Percentiles rank a stretch among this genome's conserved stretches.
Evolutionary conservation across 1,139 yeast species (phyloP).

Genomic region (Spathaspora jeffriesii): DNA sequence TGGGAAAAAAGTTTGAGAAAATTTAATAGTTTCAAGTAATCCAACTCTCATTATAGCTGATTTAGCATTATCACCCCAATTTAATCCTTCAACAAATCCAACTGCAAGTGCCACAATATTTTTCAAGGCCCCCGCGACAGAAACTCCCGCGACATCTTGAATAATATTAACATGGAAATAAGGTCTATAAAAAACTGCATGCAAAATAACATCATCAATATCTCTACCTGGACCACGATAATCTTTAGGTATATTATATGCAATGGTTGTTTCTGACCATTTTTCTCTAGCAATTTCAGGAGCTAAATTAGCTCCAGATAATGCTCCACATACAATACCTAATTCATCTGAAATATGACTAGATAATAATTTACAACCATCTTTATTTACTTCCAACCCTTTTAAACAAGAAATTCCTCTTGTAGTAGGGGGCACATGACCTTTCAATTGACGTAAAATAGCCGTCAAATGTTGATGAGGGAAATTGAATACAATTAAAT

Average conservation of each 20-base stretch:
- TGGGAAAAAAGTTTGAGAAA: slow-evolving; percentile 43
- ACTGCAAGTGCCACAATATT: slow-evolving; percentile 50
- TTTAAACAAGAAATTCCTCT: slow-evolving; percentile 50
- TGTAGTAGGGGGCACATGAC: slow-evolving; percentile 36
- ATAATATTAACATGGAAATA: slow-evolving; percentile 51
- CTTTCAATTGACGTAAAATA: slow-evolving; percentile 38
- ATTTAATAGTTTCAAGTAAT: slow-evolving; percentile 42
- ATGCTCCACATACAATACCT: slow-evolving; percentile 47
- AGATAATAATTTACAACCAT: slow-evolving; percentile 46
- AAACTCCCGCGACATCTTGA: slow-evolving; percentile 49
- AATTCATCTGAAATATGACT: slow-evolving; percentile 44
- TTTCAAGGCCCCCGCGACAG: slow-evolving; percentile 53
- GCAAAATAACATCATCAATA: slow-evolving; percentile 40
- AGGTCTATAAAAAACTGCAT: slow-evolving; percentile 47
- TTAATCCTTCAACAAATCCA: slow-evolving; percentile 50
- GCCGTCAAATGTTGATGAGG: slow-evolving; percentile 50
- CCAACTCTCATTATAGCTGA: slow-evolving; percentile 53
- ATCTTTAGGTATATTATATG: slow-evolving; percentile 41
- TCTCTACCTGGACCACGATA: slow-evolving; percentile 43
- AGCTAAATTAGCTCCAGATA: slow-evolving; percentile 51
- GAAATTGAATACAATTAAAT: slow-evolving; percentile 46
- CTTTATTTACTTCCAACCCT: slow-evolving; percentile 47
- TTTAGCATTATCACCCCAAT: slow-evolving; percentile 56
- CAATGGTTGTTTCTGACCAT: slow-evolving; percentile 54
- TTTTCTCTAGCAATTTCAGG: slow-evolving; percentile 48